phyloP scores from a whole-genome alignment of 306 rosid genomes.

The Sophora flavescens region DNA sequence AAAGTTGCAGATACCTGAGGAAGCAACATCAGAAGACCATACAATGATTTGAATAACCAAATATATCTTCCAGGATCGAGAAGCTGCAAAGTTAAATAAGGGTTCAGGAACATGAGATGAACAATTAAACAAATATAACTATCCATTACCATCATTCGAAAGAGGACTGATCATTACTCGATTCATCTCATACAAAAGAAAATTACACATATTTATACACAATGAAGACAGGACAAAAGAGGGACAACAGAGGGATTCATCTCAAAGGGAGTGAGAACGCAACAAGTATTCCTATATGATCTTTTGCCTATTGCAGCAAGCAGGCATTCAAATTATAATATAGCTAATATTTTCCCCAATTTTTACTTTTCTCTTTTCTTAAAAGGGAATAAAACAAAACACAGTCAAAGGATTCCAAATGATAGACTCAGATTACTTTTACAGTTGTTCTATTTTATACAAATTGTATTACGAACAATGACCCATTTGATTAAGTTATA shows the following conservation, averaged over 20 bases:
- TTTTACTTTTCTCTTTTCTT: background rate
- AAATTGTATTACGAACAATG: background rate
- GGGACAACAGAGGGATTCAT: background rate
- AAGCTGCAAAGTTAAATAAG: conserved; percentile 75
- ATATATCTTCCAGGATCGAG: conserved; percentile 91
- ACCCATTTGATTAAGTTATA: background rate
- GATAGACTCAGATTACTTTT: conserved; percentile 7
- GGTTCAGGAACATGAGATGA: conserved; percentile 32
- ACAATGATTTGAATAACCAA: conserved; percentile 86
- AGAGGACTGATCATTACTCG: background rate
- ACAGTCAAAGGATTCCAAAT: conserved; percentile 1
- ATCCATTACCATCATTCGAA: background rate
- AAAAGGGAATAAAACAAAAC: conserved; percentile 5
- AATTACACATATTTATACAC: background rate
- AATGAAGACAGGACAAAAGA: conserved; percentile 1
- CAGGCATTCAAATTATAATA: conserved; percentile 1
- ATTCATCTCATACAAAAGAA: conserved; percentile 22
- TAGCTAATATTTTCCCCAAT: background rate
- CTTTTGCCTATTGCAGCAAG: background rate
- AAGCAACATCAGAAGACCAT: conserved; percentile 97
- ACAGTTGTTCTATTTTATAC: background rate
- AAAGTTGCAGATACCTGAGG: conserved; percentile 76
- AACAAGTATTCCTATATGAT: background rate
- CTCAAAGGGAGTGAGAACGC: conserved; percentile 16
- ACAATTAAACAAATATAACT: background rate